Evolutionary conservation across 257 asterid species (phyloP).

Genomic region (Gentiana dahurica): DNA sequence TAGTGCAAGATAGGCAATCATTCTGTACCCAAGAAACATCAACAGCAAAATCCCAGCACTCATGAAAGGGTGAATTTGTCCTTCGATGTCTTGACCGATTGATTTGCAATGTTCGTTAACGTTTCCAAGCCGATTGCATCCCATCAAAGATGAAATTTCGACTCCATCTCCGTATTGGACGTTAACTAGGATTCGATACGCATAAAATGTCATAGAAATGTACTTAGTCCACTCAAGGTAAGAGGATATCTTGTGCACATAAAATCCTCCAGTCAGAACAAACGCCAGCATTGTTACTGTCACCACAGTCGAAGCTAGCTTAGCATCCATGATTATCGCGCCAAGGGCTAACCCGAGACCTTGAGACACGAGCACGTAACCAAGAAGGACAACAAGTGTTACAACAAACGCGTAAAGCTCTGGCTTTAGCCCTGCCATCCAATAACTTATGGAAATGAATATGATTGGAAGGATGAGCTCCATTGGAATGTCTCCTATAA

Average conservation of each 20-base stretch:
- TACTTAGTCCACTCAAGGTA: slow-evolving; percentile 79
- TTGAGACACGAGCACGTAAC: slow-evolving; percentile 73
- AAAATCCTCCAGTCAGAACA: slow-evolving; percentile 75
- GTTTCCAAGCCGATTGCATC: slow-evolving; percentile 34
- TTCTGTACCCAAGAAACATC: slow-evolving; percentile 74
- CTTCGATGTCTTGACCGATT: slow-evolving; percentile 47
- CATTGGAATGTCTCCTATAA: slow-evolving; percentile 76
- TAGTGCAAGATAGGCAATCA: slow-evolving; percentile 64
- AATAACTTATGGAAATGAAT: slow-evolving; percentile 53
- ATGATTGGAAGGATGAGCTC: slow-evolving; percentile 84
- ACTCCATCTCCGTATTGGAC: slow-evolving; percentile 69
- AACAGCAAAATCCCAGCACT: slow-evolving; percentile 43
- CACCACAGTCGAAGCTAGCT: slow-evolving; percentile 74
- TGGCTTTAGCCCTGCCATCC: slow-evolving; percentile 87
- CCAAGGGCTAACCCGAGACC: slow-evolving; percentile 87
- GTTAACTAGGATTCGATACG: slow-evolving; percentile 53
- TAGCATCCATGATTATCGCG: slow-evolving; percentile 86
- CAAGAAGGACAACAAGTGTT: slow-evolving; percentile 44
- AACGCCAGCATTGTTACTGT: slow-evolving; percentile 81
- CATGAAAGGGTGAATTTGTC: slow-evolving; percentile 57
- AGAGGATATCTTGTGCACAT: slow-evolving; percentile 64
- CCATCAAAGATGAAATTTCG: slow-evolving; percentile 35
- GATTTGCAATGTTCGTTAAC: slow-evolving; percentile 42
- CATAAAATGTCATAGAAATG: slow-evolving; percentile 56
- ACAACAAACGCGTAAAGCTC: slow-evolving; percentile 40